Evolutionary conservation across 2,329 filamentous ascomycete species (phyloP).

Genomic region (Fusarium humuli): DNA sequence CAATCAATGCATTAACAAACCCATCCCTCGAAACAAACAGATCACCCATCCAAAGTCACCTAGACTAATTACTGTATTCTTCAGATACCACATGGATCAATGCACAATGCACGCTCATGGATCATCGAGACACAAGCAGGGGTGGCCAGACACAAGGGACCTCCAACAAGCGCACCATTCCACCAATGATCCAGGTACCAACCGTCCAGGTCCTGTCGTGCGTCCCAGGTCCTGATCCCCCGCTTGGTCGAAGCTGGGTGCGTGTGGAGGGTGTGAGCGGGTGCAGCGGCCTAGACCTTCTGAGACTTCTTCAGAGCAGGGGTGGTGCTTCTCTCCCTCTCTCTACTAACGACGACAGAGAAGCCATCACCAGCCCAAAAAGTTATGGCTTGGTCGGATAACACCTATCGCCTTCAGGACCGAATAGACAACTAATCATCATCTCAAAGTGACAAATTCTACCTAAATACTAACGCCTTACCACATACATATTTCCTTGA

Average conservation of each 20-base stretch:
- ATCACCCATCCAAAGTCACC: neutral
- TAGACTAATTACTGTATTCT: neutral
- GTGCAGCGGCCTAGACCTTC: constrained; percentile 35
- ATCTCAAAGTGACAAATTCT: neutral
- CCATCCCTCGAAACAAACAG: neutral
- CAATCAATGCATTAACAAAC: constrained; percentile 4
- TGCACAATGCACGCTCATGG: neutral
- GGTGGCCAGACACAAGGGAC: constrained; percentile 27
- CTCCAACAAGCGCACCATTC: constrained; percentile 35
- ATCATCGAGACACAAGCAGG: constrained; percentile 5
- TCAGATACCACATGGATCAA: constrained; percentile 27
- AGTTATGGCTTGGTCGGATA: constrained; percentile 4
- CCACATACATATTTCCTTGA: neutral
- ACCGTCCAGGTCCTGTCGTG: constrained; percentile 14
- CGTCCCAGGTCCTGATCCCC: constrained; percentile 22
- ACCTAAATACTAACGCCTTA: constrained; percentile 12
- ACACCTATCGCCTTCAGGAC: constrained; percentile 10
- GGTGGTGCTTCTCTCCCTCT: constrained; percentile 3
- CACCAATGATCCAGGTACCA: constrained; percentile 42
- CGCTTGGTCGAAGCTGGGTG: constrained; percentile 32
- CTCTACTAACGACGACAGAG: neutral
- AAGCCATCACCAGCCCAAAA: neutral
- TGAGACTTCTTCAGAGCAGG: constrained; percentile 26
- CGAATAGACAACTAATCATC: constrained; percentile 2
- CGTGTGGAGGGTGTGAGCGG: constrained; percentile 30